Evolutionary conservation across 1,139 yeast genomes (phyloP).

Genomic region (Yamadazyma atmosphaerica): DNA sequence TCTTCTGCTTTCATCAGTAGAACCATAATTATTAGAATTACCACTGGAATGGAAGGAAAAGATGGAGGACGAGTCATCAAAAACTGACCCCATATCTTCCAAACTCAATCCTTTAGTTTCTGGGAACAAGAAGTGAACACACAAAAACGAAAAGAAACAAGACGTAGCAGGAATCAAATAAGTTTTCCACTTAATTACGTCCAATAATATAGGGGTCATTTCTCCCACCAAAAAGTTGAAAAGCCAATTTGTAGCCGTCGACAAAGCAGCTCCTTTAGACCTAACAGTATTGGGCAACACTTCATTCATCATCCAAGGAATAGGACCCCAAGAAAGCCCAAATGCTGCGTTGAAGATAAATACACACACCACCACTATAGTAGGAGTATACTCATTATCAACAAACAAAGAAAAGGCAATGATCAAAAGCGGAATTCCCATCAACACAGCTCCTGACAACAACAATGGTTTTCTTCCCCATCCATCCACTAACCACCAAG

Average conservation of each 20-base stretch:
- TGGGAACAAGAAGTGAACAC: conserved; percentile 52
- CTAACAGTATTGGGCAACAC: conserved; percentile 86
- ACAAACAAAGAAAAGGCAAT: conserved; percentile 69
- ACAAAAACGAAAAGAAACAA: conserved; percentile 66
- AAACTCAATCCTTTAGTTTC: conserved; percentile 56
- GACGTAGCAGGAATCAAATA: conserved; percentile 80
- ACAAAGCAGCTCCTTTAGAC: conserved; percentile 87
- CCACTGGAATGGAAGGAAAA: conserved; percentile 43
- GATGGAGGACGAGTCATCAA: conserved; percentile 46
- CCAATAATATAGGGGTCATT: conserved; percentile 83
- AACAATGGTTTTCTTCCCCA: conserved; percentile 91
- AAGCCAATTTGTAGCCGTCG: conserved; percentile 95
- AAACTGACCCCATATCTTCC: conserved; percentile 56
- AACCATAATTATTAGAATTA: conserved; percentile 20
- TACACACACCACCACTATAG: conserved; percentile 71
- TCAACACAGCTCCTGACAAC: conserved; percentile 71
- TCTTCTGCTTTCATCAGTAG: conserved; percentile 22
- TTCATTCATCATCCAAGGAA: conserved; percentile 93
- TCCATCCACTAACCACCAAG: conserved; percentile 85
- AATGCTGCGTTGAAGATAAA: conserved; percentile 81
- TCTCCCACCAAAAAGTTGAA: conserved; percentile 92
- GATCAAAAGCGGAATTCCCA: conserved; percentile 68
- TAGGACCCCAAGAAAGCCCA: conserved; percentile 92
- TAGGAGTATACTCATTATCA: conserved; percentile 63
- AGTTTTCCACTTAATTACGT: conserved; percentile 72